phyloP scores from a whole-genome alignment of 306 rosid species.

The Acmispon strigosus region DNA sequence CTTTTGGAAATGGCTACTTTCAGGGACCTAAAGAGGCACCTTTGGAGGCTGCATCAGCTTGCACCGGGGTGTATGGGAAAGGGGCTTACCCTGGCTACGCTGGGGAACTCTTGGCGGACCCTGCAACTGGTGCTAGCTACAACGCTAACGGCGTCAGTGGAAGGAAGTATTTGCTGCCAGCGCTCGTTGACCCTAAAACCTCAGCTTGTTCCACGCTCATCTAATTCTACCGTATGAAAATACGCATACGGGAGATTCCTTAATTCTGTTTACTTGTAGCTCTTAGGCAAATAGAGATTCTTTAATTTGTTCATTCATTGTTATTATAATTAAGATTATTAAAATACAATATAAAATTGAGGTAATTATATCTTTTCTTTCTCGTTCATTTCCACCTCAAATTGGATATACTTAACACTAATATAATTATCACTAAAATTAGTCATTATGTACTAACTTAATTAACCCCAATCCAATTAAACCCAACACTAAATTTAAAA shows the following conservation, averaged over 20 bases:
- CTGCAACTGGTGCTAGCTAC: conserved; percentile 56
- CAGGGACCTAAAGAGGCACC: conserved; percentile 76
- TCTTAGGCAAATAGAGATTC: conserved; percentile 5
- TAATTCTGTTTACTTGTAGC: no score
- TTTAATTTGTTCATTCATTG: conserved; percentile 14
- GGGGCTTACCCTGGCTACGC: conserved; percentile 78
- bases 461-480: no score
- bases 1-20: conserved; percentile 59
- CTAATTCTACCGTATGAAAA: not conserved
- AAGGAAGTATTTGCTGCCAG: conserved; percentile 55
- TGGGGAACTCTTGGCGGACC: conserved; percentile 47
- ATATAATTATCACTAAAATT: no score
- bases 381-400: no score
- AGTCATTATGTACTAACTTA: no score
- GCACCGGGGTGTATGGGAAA: conserved; percentile 53
- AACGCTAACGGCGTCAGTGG: conserved; percentile 52
- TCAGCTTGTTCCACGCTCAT: conserved; percentile 52
- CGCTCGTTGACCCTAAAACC: conserved; percentile 51
- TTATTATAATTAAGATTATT: not conserved
- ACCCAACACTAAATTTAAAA: no score
- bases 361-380: not conserved
- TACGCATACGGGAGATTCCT: no score
- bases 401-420: no score
- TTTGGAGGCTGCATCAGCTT: conserved; percentile 64
- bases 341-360: not conserved